Base-by-base conservation (phyloP, 257 asterid genomes). In the Solanum ossicruentum region DNA sequence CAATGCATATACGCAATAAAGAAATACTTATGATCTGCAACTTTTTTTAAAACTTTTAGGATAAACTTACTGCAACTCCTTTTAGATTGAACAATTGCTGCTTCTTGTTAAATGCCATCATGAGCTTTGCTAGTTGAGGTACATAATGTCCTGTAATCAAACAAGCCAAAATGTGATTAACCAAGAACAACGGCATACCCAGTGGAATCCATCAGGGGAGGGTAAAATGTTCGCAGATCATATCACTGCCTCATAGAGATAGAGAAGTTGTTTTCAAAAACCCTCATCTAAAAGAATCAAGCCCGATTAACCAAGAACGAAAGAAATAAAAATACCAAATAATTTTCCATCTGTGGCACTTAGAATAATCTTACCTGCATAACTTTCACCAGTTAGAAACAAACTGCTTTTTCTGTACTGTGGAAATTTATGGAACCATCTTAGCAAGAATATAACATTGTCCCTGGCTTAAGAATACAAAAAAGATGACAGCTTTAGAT, bases 91-190 rank as follows among this genome's bases (percentile, higher is more conserved):
- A 90, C 66, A 87, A 80, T 83, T 80, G 86, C 47, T 84, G 82
- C 88, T 91, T 91, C 80, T 88, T 86, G 89, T 93, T 93, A 90
- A 85, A 88, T 45, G 87, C 91, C 83, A 92, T 86, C 88, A 93
- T 90, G 85, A 93, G 91, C 81, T 93, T 81, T 43, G 95, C 97
- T 36, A 93, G 93, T 83, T 93, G 97, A 83, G 97, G 97, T 86
- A 93, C 84, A 78, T 93, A 92, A 81, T 93, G 95, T 56, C 97
- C 97, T 93, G 84, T 28, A 60, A 57, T 41, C 47, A 85, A 81
- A 82, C 87, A 82, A 45, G 61, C 81, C 20, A 57, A 65, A 67
- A 83, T 21, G 20, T 58, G 63, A 18, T 18, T 56, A 69, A 85
- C 49, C 63, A 32, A 32, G 3, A 36, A 36, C 41, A 36, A 36